Percentiles rank a stretch among this genome's conserved stretches.
Conservation (phyloP, 345 rosid genomes). For the Cardamine resedifolia region DNA sequence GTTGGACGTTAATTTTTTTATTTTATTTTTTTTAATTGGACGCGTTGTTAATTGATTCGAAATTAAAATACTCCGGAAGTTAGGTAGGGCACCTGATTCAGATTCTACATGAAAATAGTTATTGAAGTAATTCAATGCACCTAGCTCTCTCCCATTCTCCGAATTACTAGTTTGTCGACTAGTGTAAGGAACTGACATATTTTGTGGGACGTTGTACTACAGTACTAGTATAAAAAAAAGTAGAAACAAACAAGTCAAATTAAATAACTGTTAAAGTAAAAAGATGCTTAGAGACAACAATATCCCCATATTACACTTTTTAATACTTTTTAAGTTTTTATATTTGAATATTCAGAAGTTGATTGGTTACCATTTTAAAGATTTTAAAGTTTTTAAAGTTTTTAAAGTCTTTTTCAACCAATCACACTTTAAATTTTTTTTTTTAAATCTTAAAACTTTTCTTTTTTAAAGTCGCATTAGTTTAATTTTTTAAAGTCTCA, state of each 20-base stretch:
- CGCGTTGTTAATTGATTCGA: constrained; percentile 13
- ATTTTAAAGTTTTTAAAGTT: no score
- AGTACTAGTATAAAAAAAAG: no score
- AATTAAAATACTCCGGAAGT: constrained; percentile 10
- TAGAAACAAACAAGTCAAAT: no score
- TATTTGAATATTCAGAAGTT: no score
- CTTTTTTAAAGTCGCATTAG: no score
- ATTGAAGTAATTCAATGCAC: constrained; percentile 28
- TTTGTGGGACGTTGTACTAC: constrained; percentile 15
- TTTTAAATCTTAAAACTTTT: no score
- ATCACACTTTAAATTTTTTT: no score
- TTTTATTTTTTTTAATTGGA: neutral
- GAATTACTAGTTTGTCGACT: constrained; percentile 10
- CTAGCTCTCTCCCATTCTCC: neutral
- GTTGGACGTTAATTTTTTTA: neutral
- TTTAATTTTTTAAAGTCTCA: no score
- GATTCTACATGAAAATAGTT: constrained; percentile 27
- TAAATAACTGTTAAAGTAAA: constrained; percentile 34
- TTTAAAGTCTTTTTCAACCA: no score
- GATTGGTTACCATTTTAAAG: no score
- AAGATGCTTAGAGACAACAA: constrained; percentile 32
- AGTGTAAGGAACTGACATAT: neutral
- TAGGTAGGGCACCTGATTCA: constrained; percentile 40
- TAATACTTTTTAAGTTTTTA: no score
- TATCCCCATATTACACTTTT: no score